Base-by-base conservation (phyloP, 177 flowering plant genomes). In the Vitis hybrid region DNA sequence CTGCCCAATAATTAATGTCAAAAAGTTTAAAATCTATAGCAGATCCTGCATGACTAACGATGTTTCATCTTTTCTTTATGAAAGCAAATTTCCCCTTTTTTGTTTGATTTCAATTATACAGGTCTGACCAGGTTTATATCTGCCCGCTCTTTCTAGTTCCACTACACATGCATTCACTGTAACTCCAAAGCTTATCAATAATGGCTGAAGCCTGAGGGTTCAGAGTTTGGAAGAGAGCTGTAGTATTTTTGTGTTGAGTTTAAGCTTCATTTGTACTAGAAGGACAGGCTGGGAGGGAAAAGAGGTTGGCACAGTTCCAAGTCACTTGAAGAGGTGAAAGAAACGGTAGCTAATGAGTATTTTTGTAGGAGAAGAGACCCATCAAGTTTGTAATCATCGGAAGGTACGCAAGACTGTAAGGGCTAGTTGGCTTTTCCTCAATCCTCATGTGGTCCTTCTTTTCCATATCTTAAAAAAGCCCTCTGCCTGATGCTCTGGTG, bases 341-440 rank as follows among this genome's bases (percentile, higher is more conserved):
- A 3, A 57, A 57, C 63, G 17, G 38, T 53, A 33, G 53, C 10
- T 54, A 33, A 66, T 15, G 22, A 24, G 51, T 56, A 28, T 54
- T 54, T 24, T 60, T 66, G 50, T 54, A 28, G 24, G 60, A 18
- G 55, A 66, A 54, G 59, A 66, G 69, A 66, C 69, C 15, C 24
- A 17, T 67, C 51, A 55, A 28, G 18, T 0, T 14, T 55, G 14
- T 17, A 55, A 55, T 55, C 58, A 55, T 55, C 18, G 18, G 58
- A 14, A 55, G 58, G n/a, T n/a, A 14, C 18, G 18, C 5, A 55
- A 55, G 58, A 55, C 6, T 0, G 12, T 55, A 55, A 55, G 8
- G 58, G 17, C 58, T 55, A 55, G 58, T 55, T 55, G n/a, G 58
- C 58, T 55, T 4, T 15, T 12, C n/a, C 8, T 55, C 58, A 12